Evolutionary conservation across 441 rosid genomes (phyloP).

Genomic region (Rhodomyrtus psidioides): DNA sequence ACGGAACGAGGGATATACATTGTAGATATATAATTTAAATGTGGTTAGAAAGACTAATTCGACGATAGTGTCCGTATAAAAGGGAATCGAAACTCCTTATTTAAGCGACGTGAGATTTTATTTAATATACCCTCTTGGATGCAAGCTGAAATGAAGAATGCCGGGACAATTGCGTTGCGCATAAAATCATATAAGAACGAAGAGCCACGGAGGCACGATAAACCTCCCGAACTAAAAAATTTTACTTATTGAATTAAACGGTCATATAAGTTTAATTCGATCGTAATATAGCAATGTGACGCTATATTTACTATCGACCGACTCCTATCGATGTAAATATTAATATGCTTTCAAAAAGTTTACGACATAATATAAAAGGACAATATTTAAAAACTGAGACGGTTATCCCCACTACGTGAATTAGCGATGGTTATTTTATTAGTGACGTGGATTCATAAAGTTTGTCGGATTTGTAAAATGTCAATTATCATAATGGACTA

Average conservation of each 20-base stretch:
- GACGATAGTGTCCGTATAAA: not conserved
- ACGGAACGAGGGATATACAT: not conserved
- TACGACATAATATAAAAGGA: not conserved
- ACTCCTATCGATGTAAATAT: not conserved
- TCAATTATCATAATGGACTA: not conserved
- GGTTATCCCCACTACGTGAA: not conserved
- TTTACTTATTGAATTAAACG: not conserved
- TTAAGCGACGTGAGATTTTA: not conserved
- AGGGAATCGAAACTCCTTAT: not conserved
- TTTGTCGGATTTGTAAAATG: not conserved
- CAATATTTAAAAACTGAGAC: not conserved
- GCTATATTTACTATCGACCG: not conserved
- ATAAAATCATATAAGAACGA: not conserved
- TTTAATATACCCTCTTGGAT: not conserved
- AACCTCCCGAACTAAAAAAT: not conserved
- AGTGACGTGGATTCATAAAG: not conserved
- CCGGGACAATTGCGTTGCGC: not conserved
- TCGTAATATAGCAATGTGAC: not conserved
- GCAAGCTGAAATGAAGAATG: not conserved
- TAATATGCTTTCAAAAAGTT: not conserved
- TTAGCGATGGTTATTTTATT: not conserved
- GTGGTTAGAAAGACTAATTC: rapidly evolving
- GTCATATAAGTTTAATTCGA: too few relatives aligned
- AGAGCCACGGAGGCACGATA: not conserved
- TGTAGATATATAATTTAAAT: not conserved